Evolutionary conservation across 768 basidiomycete genomes (phyloP).

Genomic region (Coprinopsis sp.): DNA sequence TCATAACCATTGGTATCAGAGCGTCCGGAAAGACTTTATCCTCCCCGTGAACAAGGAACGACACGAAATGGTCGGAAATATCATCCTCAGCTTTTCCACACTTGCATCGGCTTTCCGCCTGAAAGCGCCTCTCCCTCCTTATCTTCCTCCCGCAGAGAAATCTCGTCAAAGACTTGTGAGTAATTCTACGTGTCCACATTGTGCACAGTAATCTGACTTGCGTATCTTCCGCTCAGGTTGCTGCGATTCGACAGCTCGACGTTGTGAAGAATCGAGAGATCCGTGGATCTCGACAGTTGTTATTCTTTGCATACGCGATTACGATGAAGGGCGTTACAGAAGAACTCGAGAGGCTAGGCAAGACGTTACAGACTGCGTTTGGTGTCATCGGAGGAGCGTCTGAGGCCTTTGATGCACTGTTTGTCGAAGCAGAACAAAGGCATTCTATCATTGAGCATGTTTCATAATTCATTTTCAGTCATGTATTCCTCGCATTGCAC

Average conservation of each 20-base stretch:
- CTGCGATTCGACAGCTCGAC: slow-evolving; percentile 78
- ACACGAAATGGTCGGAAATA: slow-evolving; percentile 92
- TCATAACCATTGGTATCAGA: slow-evolving; percentile 36
- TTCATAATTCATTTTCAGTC: too few species aligned
- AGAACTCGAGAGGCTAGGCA: slow-evolving; percentile 81
- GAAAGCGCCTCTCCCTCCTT: slow-evolving; percentile 93
- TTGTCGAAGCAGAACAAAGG: slow-evolving; percentile 31
- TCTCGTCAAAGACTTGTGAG: slow-evolving; percentile 74
- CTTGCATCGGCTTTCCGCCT: slow-evolving; percentile 75
- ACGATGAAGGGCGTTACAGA: slow-evolving; percentile 93
- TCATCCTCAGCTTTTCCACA: slow-evolving; percentile 83
- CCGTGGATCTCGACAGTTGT: slow-evolving; percentile 75
- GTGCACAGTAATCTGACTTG: neutral
- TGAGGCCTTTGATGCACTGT: slow-evolving; percentile 81
- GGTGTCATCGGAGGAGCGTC: slow-evolving; percentile 84
- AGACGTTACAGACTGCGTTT: slow-evolving; percentile 81
- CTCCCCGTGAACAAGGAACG: slow-evolving; percentile 85
- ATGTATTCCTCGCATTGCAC: too few species aligned
- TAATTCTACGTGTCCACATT: slow-evolving; percentile 1
- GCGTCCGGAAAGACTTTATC: slow-evolving; percentile 82
- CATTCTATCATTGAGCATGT: slow-evolving; percentile 20
- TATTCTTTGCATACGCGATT: slow-evolving; percentile 92
- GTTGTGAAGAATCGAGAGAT: slow-evolving; percentile 82
- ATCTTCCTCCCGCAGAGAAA: slow-evolving; percentile 89
- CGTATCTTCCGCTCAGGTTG: slow-evolving; percentile 44